Conservation (phyloP, 2,329 filamentous ascomycete genomes). For the Cladophialophora yegresii region DNA sequence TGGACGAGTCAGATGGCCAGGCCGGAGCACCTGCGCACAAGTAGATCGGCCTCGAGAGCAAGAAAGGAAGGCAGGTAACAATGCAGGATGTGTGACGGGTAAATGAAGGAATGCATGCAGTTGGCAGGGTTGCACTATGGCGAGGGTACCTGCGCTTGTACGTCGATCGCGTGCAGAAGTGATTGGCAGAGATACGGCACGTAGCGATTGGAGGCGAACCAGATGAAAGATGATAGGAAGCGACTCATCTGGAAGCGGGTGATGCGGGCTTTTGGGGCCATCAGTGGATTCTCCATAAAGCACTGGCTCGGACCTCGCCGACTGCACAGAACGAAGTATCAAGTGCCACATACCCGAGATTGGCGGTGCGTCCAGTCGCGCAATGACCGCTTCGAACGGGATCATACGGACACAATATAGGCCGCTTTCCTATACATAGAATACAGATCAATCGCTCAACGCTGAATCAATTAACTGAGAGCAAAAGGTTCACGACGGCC, state of each 20-base stretch:
- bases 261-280: not conserved
- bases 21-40: slow-evolving; percentile 20
- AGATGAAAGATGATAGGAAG: not conserved
- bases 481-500: not conserved
- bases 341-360: slow-evolving; percentile 1
- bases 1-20: slow-evolving; percentile 26
- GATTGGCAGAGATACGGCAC: slow-evolving; percentile 5
- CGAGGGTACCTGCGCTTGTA: not conserved
- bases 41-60: not conserved
- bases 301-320: slow-evolving; percentile 13
- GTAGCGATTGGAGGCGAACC: slow-evolving; percentile 1
- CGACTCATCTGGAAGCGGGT: not conserved
- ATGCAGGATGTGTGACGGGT: not conserved
- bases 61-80: slow-evolving; percentile 4
- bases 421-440: not conserved
- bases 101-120: not conserved
- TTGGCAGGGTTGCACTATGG: slow-evolving; percentile 1
- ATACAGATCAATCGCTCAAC: slow-evolving; percentile 1
- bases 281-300: not conserved
- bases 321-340: not conserved
- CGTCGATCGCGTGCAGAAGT: slow-evolving; percentile 10
- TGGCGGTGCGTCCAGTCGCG: not conserved
- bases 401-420: not conserved
- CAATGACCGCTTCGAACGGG: not conserved
- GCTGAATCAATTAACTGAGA: not conserved